phyloP scores from a whole-genome alignment of 345 rosid genomes.

The Trapa incisa region DNA sequence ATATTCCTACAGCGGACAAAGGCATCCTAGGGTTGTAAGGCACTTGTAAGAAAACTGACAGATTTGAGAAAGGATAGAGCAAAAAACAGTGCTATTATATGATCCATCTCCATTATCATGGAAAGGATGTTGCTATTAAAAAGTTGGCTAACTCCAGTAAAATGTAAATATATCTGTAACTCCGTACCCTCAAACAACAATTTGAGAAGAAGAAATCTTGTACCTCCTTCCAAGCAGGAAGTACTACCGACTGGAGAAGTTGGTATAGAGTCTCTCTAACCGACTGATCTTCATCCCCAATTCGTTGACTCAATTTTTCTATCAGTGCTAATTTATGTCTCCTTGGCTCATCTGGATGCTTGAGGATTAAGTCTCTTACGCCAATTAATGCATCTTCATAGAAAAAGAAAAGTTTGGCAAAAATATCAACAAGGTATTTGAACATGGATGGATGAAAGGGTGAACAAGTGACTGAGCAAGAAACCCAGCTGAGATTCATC shows the following conservation, averaged over 20 bases:
- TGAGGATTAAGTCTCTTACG: slow-evolving; percentile 48
- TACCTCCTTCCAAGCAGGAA: slow-evolving; percentile 71
- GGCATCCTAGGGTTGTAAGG: background rate
- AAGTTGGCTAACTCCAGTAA: no score
- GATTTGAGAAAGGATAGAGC: background rate
- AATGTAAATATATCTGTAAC: no score
- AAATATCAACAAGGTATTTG: background rate
- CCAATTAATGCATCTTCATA: slow-evolving; percentile 63
- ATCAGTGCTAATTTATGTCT: slow-evolving; percentile 42
- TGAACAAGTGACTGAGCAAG: background rate
- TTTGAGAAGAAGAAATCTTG: background rate
- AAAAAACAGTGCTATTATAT: no score
- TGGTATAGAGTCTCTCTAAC: slow-evolving; percentile 54
- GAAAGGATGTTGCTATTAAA: no score
- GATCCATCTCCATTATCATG: no score
- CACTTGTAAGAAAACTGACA: background rate
- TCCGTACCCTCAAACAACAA: background rate
- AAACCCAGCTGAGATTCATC: background rate
- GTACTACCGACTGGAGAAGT: slow-evolving; percentile 43
- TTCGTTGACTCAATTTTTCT: slow-evolving; percentile 56
- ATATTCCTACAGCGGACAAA: background rate
- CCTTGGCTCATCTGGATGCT: slow-evolving; percentile 57
- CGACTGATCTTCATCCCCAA: slow-evolving; percentile 48
- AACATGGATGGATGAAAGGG: background rate
- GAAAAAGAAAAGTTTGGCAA: slow-evolving; percentile 7